phyloP scores from a whole-genome alignment of 2,329 filamentous ascomycete genomes.

The Lecanicillium sp. region DNA sequence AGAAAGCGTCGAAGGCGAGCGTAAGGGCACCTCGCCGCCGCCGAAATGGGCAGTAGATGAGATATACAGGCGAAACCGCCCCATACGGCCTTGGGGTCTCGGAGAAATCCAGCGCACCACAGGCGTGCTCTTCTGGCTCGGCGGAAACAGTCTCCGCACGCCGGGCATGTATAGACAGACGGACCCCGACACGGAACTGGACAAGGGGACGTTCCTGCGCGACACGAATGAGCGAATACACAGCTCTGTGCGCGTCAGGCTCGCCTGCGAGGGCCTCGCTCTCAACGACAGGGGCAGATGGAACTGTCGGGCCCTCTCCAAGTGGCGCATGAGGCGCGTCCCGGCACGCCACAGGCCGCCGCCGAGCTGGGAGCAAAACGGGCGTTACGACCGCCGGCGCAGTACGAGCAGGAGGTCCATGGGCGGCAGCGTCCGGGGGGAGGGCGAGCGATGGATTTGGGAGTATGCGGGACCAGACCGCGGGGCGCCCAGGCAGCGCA shows the following conservation, averaged over 20 bases:
- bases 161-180: slow-evolving; percentile 41
- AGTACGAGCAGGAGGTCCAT: slow-evolving; percentile 12
- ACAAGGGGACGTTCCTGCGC: slow-evolving; percentile 31
- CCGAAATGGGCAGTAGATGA: slow-evolving; percentile 37
- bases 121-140: slow-evolving; percentile 34
- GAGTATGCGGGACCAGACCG: slow-evolving; percentile 39
- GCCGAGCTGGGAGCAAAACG: slow-evolving; percentile 21
- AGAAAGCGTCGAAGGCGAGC: slow-evolving; percentile 6
- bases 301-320: slow-evolving; percentile 35
- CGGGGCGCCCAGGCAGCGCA: slow-evolving; percentile 30
- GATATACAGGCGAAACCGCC: slow-evolving; percentile 39
- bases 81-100: slow-evolving; percentile 40
- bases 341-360: slow-evolving; percentile 25
- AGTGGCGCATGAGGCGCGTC: slow-evolving; percentile 35
- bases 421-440: slow-evolving; percentile 2
- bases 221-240: slow-evolving; percentile 50
- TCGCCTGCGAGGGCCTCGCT: slow-evolving; percentile 41
- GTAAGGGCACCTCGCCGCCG: slow-evolving; percentile 2
- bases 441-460: slow-evolving; percentile 42
- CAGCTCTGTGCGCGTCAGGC: slow-evolving; percentile 44
- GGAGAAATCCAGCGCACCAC: slow-evolving; percentile 33
- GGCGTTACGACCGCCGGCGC: slow-evolving; percentile 23
- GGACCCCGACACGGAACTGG: slow-evolving; percentile 30
- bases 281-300: slow-evolving; percentile 41
- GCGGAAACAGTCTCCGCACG: slow-evolving; percentile 33